Conservation (phyloP, 768 basidiomycete genomes). For the Amanita fuliginea region DNA sequence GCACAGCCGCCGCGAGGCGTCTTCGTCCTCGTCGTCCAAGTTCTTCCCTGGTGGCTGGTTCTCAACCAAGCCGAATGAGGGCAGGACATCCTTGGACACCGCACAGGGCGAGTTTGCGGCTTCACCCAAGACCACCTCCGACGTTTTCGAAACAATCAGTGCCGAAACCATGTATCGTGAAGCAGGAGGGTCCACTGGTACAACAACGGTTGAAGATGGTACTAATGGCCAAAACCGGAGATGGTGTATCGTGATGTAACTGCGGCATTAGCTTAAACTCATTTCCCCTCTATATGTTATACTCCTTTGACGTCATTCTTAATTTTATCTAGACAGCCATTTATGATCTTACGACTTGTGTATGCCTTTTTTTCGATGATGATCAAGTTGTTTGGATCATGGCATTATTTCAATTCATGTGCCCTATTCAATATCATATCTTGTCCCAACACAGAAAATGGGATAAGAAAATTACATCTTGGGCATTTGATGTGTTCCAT, state of each 20-base stretch:
- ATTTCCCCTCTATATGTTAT: neutral
- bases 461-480: no score
- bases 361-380: neutral
- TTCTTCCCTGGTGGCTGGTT: constrained; percentile 51
- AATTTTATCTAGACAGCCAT: neutral
- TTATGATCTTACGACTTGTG: constrained; percentile 1
- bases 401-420: neutral
- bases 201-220: constrained; percentile 10
- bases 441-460: neutral
- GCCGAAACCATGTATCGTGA: constrained; percentile 7
- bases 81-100: constrained; percentile 36
- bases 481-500: neutral
- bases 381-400: neutral
- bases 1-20: constrained; percentile 30
- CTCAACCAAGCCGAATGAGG: constrained; percentile 24
- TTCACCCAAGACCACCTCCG: constrained; percentile 16
- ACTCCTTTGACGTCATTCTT: neutral
- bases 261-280: neutral
- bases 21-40: constrained; percentile 31
- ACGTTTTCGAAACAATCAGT: constrained; percentile 10
- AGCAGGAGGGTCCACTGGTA: constrained; percentile 5
- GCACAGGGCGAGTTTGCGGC: constrained; percentile 36
- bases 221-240: constrained; percentile 21
- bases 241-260: constrained; percentile 30
- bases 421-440: no score